phyloP scores from a whole-genome alignment of 2,329 filamentous ascomycete species.

The Penicillium expansum region DNA sequence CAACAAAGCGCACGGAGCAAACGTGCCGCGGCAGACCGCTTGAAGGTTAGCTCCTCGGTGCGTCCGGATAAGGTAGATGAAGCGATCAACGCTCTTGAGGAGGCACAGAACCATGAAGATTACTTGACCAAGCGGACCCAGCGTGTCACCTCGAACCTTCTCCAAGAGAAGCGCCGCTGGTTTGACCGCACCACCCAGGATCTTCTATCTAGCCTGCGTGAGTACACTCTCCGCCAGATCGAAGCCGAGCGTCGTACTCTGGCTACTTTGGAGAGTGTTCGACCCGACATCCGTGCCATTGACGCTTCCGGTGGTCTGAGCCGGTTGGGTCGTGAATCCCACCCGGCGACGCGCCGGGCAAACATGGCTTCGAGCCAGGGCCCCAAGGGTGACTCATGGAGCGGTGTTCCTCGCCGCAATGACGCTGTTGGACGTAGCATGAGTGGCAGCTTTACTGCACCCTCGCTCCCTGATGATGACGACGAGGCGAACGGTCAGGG shows the following conservation, averaged over 20 bases:
- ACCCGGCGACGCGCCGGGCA: slow-evolving; percentile 70
- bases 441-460: slow-evolving; percentile 68
- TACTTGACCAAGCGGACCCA: slow-evolving; percentile 83
- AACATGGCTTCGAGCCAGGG: slow-evolving; percentile 86
- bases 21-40: slow-evolving; percentile 78
- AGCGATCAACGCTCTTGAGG: slow-evolving; percentile 85
- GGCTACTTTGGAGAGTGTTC: slow-evolving; percentile 86
- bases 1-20: slow-evolving; percentile 81
- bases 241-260: slow-evolving; percentile 91
- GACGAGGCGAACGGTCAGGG: slow-evolving; percentile 52
- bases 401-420: slow-evolving; percentile 79
- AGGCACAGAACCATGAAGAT: slow-evolving; percentile 76
- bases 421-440: slow-evolving; percentile 76
- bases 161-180: slow-evolving; percentile 87
- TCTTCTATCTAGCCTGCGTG: slow-evolving; percentile 76
- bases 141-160: slow-evolving; percentile 81
- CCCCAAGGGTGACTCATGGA: slow-evolving; percentile 98
- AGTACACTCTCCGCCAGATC: slow-evolving; percentile 92
- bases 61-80: slow-evolving; percentile 96
- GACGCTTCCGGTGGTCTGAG: slow-evolving; percentile 87
- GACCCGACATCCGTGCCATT: slow-evolving; percentile 89
- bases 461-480: slow-evolving; percentile 58
- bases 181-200: slow-evolving; percentile 83
- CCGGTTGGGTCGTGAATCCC: slow-evolving; percentile 81
- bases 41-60: slow-evolving; percentile 83